These are phyloP conservation scores for Zygosaccharomyces pseudobailii DNA, from an alignment of 1,139 yeast species.

Conservation along the genomic window DNA sequence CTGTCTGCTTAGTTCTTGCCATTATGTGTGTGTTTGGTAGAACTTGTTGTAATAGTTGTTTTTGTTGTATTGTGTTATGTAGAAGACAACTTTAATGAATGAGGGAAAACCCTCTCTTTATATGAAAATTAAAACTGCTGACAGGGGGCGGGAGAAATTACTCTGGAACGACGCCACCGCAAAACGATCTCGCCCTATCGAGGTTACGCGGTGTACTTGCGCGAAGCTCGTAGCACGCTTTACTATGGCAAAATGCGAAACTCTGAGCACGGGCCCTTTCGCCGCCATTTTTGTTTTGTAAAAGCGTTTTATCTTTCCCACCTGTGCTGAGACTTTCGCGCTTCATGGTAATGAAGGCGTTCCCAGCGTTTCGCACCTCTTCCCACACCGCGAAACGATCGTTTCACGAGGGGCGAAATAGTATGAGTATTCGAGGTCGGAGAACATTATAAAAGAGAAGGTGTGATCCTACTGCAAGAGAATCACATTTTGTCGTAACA, in stretches of 20 bases:
- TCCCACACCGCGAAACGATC: constrained; percentile 12
- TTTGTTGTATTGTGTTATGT: background rate
- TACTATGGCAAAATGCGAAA: constrained; percentile 11
- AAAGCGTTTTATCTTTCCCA: background rate
- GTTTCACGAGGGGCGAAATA: constrained; percentile 1
- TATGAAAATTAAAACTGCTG: background rate
- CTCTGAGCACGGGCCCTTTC: constrained; percentile 1
- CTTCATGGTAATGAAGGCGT: constrained; percentile 7
- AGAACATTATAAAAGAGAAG: constrained; percentile 42
- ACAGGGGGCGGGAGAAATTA: background rate
- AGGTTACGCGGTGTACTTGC: constrained; percentile 6
- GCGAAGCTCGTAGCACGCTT: constrained; percentile 9
- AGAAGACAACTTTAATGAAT: background rate
- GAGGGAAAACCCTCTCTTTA: background rate
- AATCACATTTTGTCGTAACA: background rate
- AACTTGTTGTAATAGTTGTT: constrained; percentile 6
- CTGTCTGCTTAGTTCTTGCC: constrained; percentile 99
- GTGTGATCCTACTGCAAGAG: constrained; percentile 71
- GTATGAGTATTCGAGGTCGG: constrained; percentile 9
- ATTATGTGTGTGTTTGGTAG: constrained; percentile 36
- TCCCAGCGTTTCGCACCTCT: constrained; percentile 12
- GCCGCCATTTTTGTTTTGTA: background rate
- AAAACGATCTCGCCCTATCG: constrained; percentile 7
- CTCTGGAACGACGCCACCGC: constrained; percentile 4
- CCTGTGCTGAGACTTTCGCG: constrained; percentile 11